Percentiles rank a stretch among this genome's conserved stretches.
Evolutionary conservation across 352 stramenopile genomes (phyloP).

Genomic region (Pythium dissotocum): DNA sequence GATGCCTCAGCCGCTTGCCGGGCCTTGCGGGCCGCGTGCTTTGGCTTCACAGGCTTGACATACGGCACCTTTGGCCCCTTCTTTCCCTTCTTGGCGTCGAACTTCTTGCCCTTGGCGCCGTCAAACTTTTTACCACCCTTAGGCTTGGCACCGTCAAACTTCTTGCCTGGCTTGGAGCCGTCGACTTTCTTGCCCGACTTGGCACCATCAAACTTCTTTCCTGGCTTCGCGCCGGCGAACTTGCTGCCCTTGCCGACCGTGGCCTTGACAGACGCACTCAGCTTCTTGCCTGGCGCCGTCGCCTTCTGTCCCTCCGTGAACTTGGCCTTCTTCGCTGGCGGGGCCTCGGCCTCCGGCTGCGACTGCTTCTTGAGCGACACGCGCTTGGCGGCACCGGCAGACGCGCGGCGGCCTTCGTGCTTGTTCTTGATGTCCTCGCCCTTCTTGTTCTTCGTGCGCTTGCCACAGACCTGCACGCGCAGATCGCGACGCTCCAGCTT

Average conservation of each 20-base stretch:
- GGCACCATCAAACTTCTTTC: slow-evolving; percentile 24
- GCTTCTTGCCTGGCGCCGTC: slow-evolving; percentile 34
- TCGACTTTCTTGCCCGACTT: background rate
- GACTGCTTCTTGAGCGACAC: slow-evolving; percentile 69
- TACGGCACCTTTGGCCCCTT: slow-evolving; percentile 33
- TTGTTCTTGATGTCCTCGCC: slow-evolving; percentile 53
- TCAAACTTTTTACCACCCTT: too few species aligned
- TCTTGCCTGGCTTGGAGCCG: slow-evolving; percentile 30
- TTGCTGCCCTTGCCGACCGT: slow-evolving; percentile 38
- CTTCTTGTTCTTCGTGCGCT: slow-evolving; percentile 82
- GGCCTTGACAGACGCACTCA: slow-evolving; percentile 13
- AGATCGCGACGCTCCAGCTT: slow-evolving; percentile 76
- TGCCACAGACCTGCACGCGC: slow-evolving; percentile 78
- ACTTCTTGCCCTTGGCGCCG: slow-evolving; percentile 29
- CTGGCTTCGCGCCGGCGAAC: background rate
- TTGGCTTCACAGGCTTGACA: slow-evolving; percentile 63
- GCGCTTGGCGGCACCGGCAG: slow-evolving; percentile 52
- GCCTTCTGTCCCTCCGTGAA: background rate
- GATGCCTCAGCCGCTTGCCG: slow-evolving; percentile 5
- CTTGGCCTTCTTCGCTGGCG: slow-evolving; percentile 15
- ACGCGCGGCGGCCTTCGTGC: slow-evolving; percentile 59
- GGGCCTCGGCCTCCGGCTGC: slow-evolving; percentile 3
- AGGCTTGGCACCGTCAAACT: slow-evolving; percentile 9
- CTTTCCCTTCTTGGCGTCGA: slow-evolving; percentile 20
- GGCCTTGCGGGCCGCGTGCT: slow-evolving; percentile 68